phyloP scores from a whole-genome alignment of 139 green algal species.

The Yamagishiella unicocca region DNA sequence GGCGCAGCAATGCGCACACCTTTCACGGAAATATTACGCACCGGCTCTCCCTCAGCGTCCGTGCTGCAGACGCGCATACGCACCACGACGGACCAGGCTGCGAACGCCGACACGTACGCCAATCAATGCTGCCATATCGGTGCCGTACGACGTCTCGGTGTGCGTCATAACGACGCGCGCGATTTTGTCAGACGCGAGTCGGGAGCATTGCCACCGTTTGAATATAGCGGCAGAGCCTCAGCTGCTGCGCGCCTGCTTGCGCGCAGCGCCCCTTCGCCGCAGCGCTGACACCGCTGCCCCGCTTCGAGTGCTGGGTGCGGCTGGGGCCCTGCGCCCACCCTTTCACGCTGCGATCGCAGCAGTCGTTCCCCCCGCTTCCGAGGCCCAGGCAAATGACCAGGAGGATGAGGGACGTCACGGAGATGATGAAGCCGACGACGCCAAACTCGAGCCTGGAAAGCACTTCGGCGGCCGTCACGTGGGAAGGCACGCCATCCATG shows the following conservation, averaged over 20 bases:
- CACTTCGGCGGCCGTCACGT: background rate
- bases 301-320: background rate
- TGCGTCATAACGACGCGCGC: no score
- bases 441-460: background rate
- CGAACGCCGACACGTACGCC: no score
- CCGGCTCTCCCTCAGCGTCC: no score
- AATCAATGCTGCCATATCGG: no score
- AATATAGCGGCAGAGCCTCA: background rate
- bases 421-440: background rate
- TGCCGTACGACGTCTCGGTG: no score
- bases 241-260: background rate
- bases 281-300: background rate
- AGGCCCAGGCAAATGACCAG: background rate
- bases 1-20: no score
- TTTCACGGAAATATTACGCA: no score
- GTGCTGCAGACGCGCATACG: no score
- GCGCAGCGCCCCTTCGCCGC: background rate
- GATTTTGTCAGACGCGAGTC: background rate
- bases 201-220: background rate
- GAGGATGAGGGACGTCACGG: background rate
- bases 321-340: no score
- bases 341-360: no score
- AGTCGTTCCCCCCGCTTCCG: background rate
- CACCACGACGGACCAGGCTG: no score
- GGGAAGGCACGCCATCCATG: background rate